These are phyloP conservation scores for Chloranthus sessilifolius DNA, from an alignment of 164 flowering plant genomes.

Conservation along the genomic window DNA sequence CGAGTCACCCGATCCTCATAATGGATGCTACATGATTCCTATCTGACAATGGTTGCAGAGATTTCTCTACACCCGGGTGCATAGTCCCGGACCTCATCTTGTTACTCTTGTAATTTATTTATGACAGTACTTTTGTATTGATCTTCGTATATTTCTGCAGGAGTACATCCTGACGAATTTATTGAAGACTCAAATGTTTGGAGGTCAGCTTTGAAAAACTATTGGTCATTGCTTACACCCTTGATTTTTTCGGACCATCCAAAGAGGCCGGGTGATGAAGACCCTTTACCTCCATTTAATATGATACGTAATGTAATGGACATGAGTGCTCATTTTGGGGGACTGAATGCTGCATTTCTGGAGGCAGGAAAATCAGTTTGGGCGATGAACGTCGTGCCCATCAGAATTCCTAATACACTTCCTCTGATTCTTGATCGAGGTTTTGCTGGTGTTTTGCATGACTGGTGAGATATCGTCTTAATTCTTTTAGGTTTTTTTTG, in stretches of 20 bases:
- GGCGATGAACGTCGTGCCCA: conserved; percentile 97
- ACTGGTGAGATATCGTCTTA: conserved; percentile 51
- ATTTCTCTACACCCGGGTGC: too few relatives aligned
- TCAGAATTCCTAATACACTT: conserved; percentile 57
- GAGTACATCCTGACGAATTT: conserved; percentile 66
- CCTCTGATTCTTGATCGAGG: conserved; percentile 83
- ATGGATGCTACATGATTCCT: too few relatives aligned
- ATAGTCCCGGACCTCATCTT: too few relatives aligned
- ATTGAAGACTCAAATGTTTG: conserved; percentile 58
- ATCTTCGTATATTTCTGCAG: conserved; percentile 38
- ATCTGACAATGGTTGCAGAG: too few relatives aligned
- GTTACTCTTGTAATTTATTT: background rate
- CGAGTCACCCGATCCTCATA: too few relatives aligned
- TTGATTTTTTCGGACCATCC: conserved; percentile 98
- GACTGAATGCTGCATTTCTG: conserved; percentile 79
- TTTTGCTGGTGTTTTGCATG: conserved; percentile 82
- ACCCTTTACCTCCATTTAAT: conserved; percentile 92
- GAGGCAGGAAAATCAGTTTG: conserved; percentile 72
- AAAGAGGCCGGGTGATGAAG: conserved; percentile 97
- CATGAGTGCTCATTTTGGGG: conserved; percentile 93
- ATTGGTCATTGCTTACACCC: conserved; percentile 96
- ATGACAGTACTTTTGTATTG: conserved; percentile 2
- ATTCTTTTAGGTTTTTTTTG: background rate
- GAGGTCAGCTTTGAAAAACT: conserved; percentile 67
- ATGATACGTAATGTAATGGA: conserved; percentile 98